Conservation (phyloP, 2,329 filamentous ascomycete genomes). For the Aureobasidium melanogenum region DNA sequence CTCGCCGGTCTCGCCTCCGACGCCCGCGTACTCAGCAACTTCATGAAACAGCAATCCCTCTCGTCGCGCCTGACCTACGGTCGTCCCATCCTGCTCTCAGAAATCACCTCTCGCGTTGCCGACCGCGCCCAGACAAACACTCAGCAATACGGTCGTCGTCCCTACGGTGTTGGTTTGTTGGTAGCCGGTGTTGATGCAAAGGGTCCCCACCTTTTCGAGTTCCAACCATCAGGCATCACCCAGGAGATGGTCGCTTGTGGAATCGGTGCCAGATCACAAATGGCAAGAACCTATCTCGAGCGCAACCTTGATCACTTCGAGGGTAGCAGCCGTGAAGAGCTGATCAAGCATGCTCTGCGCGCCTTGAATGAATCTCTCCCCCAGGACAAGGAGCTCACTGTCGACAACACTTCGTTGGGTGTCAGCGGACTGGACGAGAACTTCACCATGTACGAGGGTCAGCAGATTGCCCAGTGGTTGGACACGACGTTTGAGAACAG, state of each 20-base stretch:
- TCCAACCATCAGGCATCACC: conserved; percentile 91
- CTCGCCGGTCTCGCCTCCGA: conserved; percentile 96
- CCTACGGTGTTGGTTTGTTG: conserved; percentile 88
- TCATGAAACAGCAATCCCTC: conserved; percentile 99
- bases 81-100: conserved; percentile 81
- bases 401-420: conserved; percentile 92
- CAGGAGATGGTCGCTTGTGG: conserved; percentile 96
- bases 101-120: conserved; percentile 84
- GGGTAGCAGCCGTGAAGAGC: conserved; percentile 66
- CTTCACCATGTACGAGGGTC: conserved; percentile 86
- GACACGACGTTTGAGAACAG: conserved; percentile 53
- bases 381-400: conserved; percentile 94
- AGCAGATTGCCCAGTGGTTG: conserved; percentile 77
- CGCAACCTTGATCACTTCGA: conserved; percentile 79
- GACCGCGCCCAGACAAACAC: conserved; percentile 97
- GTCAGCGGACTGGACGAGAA: conserved; percentile 79
- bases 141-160: conserved; percentile 91
- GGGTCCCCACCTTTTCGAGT: conserved; percentile 94
- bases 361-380: conserved; percentile 92
- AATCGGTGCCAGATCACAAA: conserved; percentile 92
- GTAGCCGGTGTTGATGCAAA: conserved; percentile 90
- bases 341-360: conserved; percentile 81
- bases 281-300: conserved; percentile 96
- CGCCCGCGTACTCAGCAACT: conserved; percentile 98
- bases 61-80: conserved; percentile 92